phyloP scores from a whole-genome alignment of 305 asterid species.

The Fraxinus floribunda region DNA sequence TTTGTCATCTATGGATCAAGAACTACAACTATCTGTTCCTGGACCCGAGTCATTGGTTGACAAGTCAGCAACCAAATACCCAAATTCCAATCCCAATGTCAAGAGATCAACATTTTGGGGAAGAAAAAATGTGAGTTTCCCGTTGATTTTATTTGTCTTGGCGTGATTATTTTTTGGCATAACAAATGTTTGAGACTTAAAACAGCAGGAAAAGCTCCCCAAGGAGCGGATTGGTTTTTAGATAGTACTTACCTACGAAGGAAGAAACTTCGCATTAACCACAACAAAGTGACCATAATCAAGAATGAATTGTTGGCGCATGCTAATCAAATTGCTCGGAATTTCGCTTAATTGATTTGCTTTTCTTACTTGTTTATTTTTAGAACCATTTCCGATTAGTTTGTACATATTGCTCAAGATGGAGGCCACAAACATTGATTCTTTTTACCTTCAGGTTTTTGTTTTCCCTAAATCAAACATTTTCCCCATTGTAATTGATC shows the following conservation, averaged over 20 bases:
- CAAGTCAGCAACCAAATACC: slow-evolving; percentile 48
- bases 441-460: background rate
- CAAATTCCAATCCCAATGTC: slow-evolving; percentile 50
- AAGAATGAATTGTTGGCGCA: slow-evolving; percentile 9
- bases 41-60: slow-evolving; percentile 57
- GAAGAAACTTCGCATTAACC: slow-evolving; percentile 13
- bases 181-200: slow-evolving; percentile 13
- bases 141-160: background rate
- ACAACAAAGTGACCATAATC: slow-evolving; percentile 11
- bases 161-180: slow-evolving; percentile 9
- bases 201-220: background rate
- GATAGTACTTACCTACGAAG: slow-evolving; percentile 5
- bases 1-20: slow-evolving; percentile 74
- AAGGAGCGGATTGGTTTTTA: slow-evolving; percentile 12
- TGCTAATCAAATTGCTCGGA: slow-evolving; percentile 15
- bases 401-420: background rate
- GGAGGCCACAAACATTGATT: background rate
- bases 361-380: slow-evolving; percentile 2
- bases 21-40: slow-evolving; percentile 54
- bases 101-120: slow-evolving; percentile 91
- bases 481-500: slow-evolving; percentile 6
- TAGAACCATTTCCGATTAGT: background rate
- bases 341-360: slow-evolving; percentile 9
- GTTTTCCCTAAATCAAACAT: slow-evolving; percentile 6
- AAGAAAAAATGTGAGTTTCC: slow-evolving; percentile 70